These are phyloP conservation scores for Globisporangium nodosum DNA, from an alignment of 352 stramenopile species.

Conservation along the genomic window DNA sequence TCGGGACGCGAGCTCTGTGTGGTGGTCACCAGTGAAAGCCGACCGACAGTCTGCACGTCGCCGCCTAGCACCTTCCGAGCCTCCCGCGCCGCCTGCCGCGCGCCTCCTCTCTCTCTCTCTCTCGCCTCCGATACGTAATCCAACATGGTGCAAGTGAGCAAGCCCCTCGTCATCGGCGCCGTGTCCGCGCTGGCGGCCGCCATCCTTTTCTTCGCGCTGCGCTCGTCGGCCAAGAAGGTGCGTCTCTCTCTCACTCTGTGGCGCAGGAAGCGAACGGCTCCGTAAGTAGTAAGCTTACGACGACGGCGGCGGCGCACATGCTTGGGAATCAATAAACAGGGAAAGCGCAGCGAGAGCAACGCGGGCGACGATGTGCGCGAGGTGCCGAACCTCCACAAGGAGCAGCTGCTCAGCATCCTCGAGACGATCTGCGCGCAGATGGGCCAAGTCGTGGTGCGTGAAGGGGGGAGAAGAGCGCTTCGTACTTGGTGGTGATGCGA, in stretches of 20 bases:
- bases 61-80: neutral
- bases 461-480: too few relatives aligned
- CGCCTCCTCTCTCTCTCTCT: neutral
- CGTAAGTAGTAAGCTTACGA: too few relatives aligned
- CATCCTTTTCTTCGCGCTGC: slow-evolving; percentile 50
- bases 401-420: slow-evolving; percentile 82
- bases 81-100: neutral
- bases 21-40: neutral
- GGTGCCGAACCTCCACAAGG: slow-evolving; percentile 82
- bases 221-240: slow-evolving; percentile 27
- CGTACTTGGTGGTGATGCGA: too few relatives aligned
- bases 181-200: slow-evolving; percentile 55
- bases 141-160: slow-evolving; percentile 74
- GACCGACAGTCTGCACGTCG: neutral
- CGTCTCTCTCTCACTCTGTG: slow-evolving; percentile 4
- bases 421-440: slow-evolving; percentile 87
- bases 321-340: slow-evolving; percentile 11
- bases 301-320: too few relatives aligned
- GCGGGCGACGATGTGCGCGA: slow-evolving; percentile 55
- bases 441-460: slow-evolving; percentile 81
- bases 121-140: neutral
- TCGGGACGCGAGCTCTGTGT: neutral
- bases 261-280: too few relatives aligned
- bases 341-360: slow-evolving; percentile 51
- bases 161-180: slow-evolving; percentile 71